Base-by-base conservation (phyloP, 345 rosid species). In the Citrus mangshanensis region DNA sequence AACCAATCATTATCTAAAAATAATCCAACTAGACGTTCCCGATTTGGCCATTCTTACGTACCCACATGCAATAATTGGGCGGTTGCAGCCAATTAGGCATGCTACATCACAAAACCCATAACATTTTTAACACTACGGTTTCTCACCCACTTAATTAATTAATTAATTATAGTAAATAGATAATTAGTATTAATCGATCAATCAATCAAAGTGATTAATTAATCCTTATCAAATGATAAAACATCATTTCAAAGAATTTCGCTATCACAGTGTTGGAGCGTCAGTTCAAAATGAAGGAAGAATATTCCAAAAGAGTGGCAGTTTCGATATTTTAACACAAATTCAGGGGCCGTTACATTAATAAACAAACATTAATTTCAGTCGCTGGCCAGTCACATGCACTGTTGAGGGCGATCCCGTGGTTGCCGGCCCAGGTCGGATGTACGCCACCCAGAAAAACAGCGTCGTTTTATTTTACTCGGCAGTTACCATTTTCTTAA, bases 351-450 rank as follows among this genome's bases (percentile, higher is more conserved):
- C 30, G 1, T 66, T 59, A 9, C 22, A 30, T 9, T 19, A 9
- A 54, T n/a, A 38, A 14, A 7, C 5, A 59, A 71, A 58, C 38
- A 81, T 72, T 42, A 71, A 74, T 78, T 66, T 81, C 80, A 27
- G 49, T 64, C 34, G 28, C 73, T 55, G 62, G 62, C 1, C 14
- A 7, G 62, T 22, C 90, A 82, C 86, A 83, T 86, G 86, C 81
- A 22, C 22, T 58, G 66, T 37, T 18, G 18, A 54, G 22, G 13
- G 76, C 63, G 58, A 70, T 78, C 86, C 79, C 87, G 84, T 81
- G 87, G 72, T 73, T 78, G 92, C 90, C 89, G 90, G 90, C 90
- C 86, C 28, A 62, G 83, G 82, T 77, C 84, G 82, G 81, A 70
- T 56, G 22, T 80, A 5, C 10, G 28, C 59, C 68, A 61, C 58